phyloP scores from a whole-genome alignment of 1,284 basidiomycete species.

The Austroboletus novae-zelandiae region DNA sequence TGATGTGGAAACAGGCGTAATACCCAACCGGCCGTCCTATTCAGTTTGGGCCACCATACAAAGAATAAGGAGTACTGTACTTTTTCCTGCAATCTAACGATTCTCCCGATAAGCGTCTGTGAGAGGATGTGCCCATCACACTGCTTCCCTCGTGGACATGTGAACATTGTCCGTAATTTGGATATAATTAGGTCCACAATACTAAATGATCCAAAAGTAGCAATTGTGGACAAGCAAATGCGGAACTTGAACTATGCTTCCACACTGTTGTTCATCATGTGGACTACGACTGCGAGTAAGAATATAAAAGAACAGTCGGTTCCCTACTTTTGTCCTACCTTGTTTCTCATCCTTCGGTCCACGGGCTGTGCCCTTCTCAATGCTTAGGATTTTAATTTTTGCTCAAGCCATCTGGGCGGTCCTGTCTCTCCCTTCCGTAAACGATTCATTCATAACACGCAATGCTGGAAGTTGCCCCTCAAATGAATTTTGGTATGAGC shows the following conservation, averaged over 20 bases:
- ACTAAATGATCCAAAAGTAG: neutral
- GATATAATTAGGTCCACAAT: slow-evolving; percentile 7
- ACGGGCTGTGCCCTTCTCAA: slow-evolving; percentile 10
- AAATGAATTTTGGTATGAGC: slow-evolving; percentile 18
- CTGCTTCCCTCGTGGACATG: neutral
- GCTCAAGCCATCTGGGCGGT: slow-evolving; percentile 1
- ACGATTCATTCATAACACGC: slow-evolving; percentile 6
- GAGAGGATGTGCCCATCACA: neutral
- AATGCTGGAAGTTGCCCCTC: slow-evolving; percentile 11
- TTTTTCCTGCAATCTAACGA: slow-evolving; percentile 25
- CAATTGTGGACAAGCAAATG: neutral
- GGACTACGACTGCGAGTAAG: slow-evolving; percentile 7
- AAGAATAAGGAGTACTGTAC: slow-evolving; percentile 36
- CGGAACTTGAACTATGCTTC: neutral
- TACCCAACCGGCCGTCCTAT: slow-evolving; percentile 28
- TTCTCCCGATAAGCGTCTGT: slow-evolving; percentile 8
- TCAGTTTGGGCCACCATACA: slow-evolving; percentile 15
- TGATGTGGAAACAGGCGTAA: slow-evolving; percentile 25
- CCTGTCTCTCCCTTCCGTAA: slow-evolving; percentile 6
- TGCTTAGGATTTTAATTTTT: slow-evolving; percentile 1
- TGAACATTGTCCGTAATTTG: slow-evolving; percentile 1
- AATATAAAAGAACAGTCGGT: slow-evolving; percentile 1
- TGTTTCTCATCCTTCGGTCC: neutral
- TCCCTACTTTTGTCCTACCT: neutral
- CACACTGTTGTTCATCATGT: neutral